Evolutionary conservation across 1,284 basidiomycete species (phyloP), one percentile per base, ranked within the genome.

Genomic region (Puccinia hordei): DNA sequence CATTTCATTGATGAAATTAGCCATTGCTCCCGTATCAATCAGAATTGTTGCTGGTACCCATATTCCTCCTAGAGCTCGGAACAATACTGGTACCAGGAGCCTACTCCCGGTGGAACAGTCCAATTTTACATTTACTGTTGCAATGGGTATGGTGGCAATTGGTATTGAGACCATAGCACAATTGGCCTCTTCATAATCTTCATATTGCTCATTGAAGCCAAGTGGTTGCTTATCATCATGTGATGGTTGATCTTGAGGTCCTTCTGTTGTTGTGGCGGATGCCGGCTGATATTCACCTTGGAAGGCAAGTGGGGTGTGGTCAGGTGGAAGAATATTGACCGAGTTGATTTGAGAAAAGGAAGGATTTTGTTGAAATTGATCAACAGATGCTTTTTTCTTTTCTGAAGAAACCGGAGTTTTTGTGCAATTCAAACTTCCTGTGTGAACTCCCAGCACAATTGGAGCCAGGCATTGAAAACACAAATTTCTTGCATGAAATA

Each of bases 381-480:
- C 24, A 1, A 69, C 66, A 46, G 51, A 69, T 1, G 24, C 27
- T 30, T 51, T 6, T 5, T n/a, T 5, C 30, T 49, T 41, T 5
- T 69, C 66, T 6, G 2, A 1, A 33, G 66, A 22, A 15, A 51
- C 44, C 2, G 44, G 44, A n/a, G n/a, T n/a, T n/a, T 69, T 49
- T 15, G 66, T 41, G 17, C 66, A 69, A 15, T 69, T 51, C n/a
- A 69, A 9, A 30, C 66, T 69, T 1, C 66, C 66, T 24, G 24
- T 12, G 22, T 69, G 66, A 17, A 30, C 44, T 9, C 24, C 24
- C 12, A 44, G 66, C 2, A 33, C 41, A 24, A 51, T 51, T 3
- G 66, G 44, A 38, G 19, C 44, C 17, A 69, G 33, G 30, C 66
- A 69, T 8, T 22, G 44, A 44, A 66, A 66, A n/a, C 65, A 66